Base-by-base conservation (phyloP, 2,329 filamentous ascomycete species). In the Aspergillus sp. region DNA sequence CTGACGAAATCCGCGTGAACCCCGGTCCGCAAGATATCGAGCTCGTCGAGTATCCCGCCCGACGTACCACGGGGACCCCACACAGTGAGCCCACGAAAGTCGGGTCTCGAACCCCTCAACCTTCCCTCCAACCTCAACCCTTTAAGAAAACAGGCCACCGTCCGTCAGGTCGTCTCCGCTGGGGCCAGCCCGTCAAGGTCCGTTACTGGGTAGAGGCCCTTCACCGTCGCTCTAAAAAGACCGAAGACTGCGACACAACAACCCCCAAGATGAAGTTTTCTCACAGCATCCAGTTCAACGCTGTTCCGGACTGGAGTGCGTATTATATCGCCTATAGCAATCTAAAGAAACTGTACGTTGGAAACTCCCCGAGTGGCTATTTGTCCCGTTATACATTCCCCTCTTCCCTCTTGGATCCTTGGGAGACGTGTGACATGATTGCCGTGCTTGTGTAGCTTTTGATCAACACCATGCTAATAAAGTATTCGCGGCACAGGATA, bases 271-370 rank as follows among this genome's bases (percentile, higher is more conserved):
- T 99, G 95, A 98, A 98, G 88, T 99, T 99, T 83, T 98, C 93
- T 17, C 95, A 99, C 76, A 98, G 93, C 78, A 89, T 99, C 68
- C 95, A 99, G 81, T 99, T 99, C 80, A 99, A 99, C 80, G 93
- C 95, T 62, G 95, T 99, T 67, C 95, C 95, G n/a, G 95, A 99
- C 78, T 99, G 95, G 95, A 97, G 91, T 80, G 93, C 88, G 69
- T 87, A 98, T 76, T 99, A 99, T 77, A 96, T 99, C 71, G 90
- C 93, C 59, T 99, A 99, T 78, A 97, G 93, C 79, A 98, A 97
- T 71, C 84, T 99, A 67, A 99, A 99, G 83, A 99, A 99, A 81
- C 84, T 97, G 91, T 96, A 75, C 70, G 89, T 82, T 45, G 44
- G n/a, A 55, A 36, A 39, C 26, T 13, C 17, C 45, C 48, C 20